These are phyloP conservation scores for Chimonanthus salicifolius DNA, from an alignment of 164 flowering plant species.

Conservation along the genomic window DNA sequence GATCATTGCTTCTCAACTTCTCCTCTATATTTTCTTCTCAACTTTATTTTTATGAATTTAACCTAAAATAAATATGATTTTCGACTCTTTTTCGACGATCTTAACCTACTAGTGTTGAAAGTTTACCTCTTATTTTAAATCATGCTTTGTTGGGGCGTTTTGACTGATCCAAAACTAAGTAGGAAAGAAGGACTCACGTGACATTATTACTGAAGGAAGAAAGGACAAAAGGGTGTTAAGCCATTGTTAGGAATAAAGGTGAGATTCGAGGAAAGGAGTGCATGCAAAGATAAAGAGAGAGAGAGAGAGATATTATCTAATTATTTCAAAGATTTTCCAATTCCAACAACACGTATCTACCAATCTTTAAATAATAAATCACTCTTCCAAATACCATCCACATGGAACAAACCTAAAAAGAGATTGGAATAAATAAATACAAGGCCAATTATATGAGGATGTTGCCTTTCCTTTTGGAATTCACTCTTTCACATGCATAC, in stretches of 20 bases:
- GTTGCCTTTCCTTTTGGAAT: constrained; percentile 4
- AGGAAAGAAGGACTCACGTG: constrained; percentile 14
- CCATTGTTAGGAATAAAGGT: constrained; percentile 14
- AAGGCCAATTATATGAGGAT: constrained; percentile 2
- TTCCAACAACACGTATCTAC: constrained; percentile 9
- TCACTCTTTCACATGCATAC: not conserved
- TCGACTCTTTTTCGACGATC: too few relatives aligned
- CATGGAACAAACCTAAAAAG: not conserved
- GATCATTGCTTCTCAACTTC: too few relatives aligned
- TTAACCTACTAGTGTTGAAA: too few relatives aligned
- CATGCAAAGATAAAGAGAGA: not conserved
- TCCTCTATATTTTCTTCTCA: too few relatives aligned
- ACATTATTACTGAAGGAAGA: constrained; percentile 8
- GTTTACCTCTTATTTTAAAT: not conserved
- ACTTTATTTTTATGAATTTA: too few relatives aligned
- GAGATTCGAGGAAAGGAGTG: constrained; percentile 5
- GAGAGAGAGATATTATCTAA: not conserved
- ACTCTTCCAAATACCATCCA: not conserved
- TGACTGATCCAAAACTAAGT: constrained; percentile 4
- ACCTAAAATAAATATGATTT: too few relatives aligned
- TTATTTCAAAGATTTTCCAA: constrained; percentile 8
- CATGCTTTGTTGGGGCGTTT: not conserved
- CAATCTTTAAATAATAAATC: constrained; percentile 6
- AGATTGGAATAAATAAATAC: not conserved
- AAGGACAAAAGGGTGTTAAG: constrained; percentile 12